These are phyloP conservation scores for Orbilia quercus DNA, from an alignment of 2,329 filamentous ascomycete genomes.

Conservation along the genomic window DNA sequence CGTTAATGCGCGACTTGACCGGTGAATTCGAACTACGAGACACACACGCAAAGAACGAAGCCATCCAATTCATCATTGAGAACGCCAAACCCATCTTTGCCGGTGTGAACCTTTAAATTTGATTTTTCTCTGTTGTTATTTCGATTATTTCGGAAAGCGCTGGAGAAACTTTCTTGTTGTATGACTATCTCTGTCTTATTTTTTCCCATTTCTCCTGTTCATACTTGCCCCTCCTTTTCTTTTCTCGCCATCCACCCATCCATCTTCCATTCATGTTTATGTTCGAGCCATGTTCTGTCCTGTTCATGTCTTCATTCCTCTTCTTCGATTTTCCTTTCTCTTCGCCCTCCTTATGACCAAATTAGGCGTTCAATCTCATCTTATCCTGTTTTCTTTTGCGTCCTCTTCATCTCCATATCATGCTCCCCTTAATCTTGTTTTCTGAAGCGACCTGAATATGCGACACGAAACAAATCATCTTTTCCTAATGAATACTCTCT, in stretches of 20 bases:
- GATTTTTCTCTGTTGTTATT: background rate
- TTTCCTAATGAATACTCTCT: constrained; percentile 11
- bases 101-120: constrained; percentile 59
- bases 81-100: constrained; percentile 84
- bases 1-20: constrained; percentile 91
- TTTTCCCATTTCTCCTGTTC: constrained; percentile 41
- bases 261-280: constrained; percentile 21
- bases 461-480: constrained; percentile 25
- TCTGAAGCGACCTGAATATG: constrained; percentile 24
- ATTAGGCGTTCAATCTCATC: constrained; percentile 58
- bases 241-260: too few species aligned
- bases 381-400: constrained; percentile 16
- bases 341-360: constrained; percentile 52
- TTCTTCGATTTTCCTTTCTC: constrained; percentile 33
- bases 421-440: background rate
- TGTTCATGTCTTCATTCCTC: constrained; percentile 33
- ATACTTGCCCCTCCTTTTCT: constrained; percentile 24
- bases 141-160: background rate
- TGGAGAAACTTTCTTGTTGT: background rate
- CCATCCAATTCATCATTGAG: constrained; percentile 92
- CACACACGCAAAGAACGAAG: constrained; percentile 90
- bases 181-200: constrained; percentile 4
- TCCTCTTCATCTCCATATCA: background rate
- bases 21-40: constrained; percentile 96
- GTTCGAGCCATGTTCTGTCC: constrained; percentile 2